Base-by-base conservation (phyloP, 164 flowering plant genomes). In the Dillenia turbinata region DNA sequence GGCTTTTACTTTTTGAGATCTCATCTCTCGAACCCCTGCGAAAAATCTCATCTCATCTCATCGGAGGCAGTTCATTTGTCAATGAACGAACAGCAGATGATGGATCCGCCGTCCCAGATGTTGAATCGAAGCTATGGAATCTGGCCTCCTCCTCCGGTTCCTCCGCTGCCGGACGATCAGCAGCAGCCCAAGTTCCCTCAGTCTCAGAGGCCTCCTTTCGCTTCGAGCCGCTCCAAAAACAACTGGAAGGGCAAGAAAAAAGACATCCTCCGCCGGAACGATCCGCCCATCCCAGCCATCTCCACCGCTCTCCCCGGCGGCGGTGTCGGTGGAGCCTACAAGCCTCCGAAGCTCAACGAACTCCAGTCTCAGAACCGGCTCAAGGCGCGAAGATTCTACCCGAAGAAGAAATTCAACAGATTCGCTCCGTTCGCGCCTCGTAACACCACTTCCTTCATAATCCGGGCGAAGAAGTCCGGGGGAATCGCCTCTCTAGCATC, bases 401-500 rank as follows among this genome's bases (percentile, higher is more conserved):
- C 81, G 4, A 92, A 87, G 72, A 91, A 81, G 77, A 84, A 85
- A 60, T 86, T 75, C 59, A 80, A 33, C 40, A 33, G 92, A 16
- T 80, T 76, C 52, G 93, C 87, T 1, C 96, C 96, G 0, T 86
- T 68, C 68, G 98, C 98, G 0, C 98, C 98, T 0, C 70, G 96
- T 54, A 92, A 92, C 66, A 92, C 95, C 0, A 76, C 89, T 0
- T 90, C 96, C 1, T 90, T 73, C 58, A 69, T 90, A 12, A 92
- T 92, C 51, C 72, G 96, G 1, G 96, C 95, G 0, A 92, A 92
- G 73, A 89, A 85, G 59, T 62, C 84, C 0, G 96, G 96, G 4
- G 91, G 95, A 11, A 88, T 92, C 49, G 89, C 98, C 0, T 79
- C 87, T 0, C 69, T 88, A 49, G 91, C 86, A 3, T 92, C 96